phyloP scores from a whole-genome alignment of 768 basidiomycete genomes.

The Tephrocybe sp. region DNA sequence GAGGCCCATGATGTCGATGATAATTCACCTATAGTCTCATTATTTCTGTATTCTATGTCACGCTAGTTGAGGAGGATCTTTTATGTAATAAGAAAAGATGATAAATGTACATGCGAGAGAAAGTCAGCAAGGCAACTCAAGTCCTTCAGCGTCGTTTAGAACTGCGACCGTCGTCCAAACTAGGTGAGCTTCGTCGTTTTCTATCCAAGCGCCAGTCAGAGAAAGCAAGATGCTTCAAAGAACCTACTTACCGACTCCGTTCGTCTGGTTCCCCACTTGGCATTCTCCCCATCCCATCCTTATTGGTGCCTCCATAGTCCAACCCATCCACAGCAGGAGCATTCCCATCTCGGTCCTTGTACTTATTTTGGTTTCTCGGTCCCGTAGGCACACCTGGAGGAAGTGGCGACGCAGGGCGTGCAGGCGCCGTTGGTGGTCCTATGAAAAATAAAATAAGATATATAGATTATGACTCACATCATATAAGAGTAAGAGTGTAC shows the following conservation, averaged over 20 bases:
- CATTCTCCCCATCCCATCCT: conserved; percentile 45
- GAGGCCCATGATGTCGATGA: conserved; percentile 12
- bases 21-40: no score
- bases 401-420: conserved; percentile 78
- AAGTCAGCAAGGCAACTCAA: conserved; percentile 2
- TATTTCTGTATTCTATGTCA: conserved; percentile 14
- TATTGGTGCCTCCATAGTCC: conserved; percentile 71
- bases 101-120: conserved; percentile 7
- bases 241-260: conserved; percentile 48
- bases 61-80: conserved; percentile 1
- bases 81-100: not conserved
- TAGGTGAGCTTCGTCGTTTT: conserved; percentile 74
- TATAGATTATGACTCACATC: conserved; percentile 25
- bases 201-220: conserved; percentile 28
- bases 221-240: not conserved
- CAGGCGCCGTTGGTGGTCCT: conserved; percentile 49
- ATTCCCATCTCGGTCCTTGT: conserved; percentile 85
- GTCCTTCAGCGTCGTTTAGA: conserved; percentile 63
- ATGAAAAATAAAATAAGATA: not conserved
- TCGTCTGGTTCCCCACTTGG: conserved; percentile 70
- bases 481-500: not conserved
- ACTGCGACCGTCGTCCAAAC: conserved; percentile 62
- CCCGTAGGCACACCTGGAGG: conserved; percentile 88
- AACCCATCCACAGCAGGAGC: conserved; percentile 86
- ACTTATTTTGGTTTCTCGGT: conserved; percentile 84